Evolutionary conservation across 352 stramenopile genomes (phyloP), one percentile per base, ranked within the genome.

Genomic region (Globisporangium apiculatum): DNA sequence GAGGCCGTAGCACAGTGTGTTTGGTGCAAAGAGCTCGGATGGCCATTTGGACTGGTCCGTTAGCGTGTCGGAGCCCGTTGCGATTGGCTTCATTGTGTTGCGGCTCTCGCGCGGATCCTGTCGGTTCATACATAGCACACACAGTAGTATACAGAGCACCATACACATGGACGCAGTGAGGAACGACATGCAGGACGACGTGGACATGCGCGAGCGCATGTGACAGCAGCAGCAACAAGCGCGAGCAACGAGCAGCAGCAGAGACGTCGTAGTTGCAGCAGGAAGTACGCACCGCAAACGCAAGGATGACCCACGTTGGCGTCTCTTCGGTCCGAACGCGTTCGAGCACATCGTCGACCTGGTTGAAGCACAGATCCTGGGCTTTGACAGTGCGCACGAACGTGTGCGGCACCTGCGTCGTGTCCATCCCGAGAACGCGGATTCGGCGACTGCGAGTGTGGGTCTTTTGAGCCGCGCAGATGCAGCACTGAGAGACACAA

Each of bases 371-470:
- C 51, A 93, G 64, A 60, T 88, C 83, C 58, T 89, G 74, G 48
- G 83, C 79, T 62, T 91, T 91, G 51, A 93, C 83, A 12, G 77
- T 89, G 56, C 81, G 76, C 66, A 93, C 83, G 58, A 90, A 93
- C 55, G 83, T 93, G 68, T 87, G 79, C 57, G 79, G 77, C 62
- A 88, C 67, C 53, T 85, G 66, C 67, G 73, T 84, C 24, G 45
- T 50, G 63, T 75, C 69, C 69, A 73, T 76, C 42, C 1, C 24
- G 24, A 2, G 24, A 2, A 31, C 24, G 24, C 24, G 24, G 24
- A 31, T 31, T 31, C 24, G 24, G 2, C 24, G 24, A 31, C 24
- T 31, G 24, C 24, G 24, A 31, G 24, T 31, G 24, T 31, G 24
- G 24, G 24, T 31, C 24, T 31, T 31, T 31, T 31, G 24, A 31